These are phyloP conservation scores for Microsporum ferrugineum DNA, from an alignment of 2,329 filamentous ascomycete genomes.

Conservation along the genomic window DNA sequence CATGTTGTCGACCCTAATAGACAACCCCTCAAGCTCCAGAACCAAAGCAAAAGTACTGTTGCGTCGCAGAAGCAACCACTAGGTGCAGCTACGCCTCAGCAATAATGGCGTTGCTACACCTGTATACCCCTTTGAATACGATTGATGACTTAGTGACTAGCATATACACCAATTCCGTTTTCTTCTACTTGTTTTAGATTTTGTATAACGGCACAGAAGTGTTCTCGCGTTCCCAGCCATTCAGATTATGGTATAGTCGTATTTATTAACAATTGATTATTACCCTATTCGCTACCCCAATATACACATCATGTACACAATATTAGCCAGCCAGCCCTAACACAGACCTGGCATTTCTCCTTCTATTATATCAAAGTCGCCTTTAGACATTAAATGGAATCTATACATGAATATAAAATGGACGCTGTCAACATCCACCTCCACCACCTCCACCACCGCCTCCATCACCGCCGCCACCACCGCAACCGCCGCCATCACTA, in stretches of 20 bases:
- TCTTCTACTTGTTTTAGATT: neutral
- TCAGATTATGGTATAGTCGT: neutral
- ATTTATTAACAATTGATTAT: neutral
- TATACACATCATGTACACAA: no score
- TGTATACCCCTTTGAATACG: neutral
- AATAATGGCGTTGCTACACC: neutral
- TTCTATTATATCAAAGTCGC: no score
- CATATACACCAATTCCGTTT: neutral
- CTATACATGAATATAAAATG: neutral
- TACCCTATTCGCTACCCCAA: neutral
- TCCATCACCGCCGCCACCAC: slow-evolving; percentile 19
- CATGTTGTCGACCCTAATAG: slow-evolving; percentile 8
- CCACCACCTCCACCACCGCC: neutral
- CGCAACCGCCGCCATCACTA: neutral
- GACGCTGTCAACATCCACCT: neutral
- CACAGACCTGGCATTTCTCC: no score
- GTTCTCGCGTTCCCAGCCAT: neutral
- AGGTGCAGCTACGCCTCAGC: neutral
- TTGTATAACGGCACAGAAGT: neutral
- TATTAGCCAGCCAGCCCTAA: no score
- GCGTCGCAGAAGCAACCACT: neutral
- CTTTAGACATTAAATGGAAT: neutral
- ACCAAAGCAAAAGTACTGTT: neutral
- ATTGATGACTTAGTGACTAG: neutral
- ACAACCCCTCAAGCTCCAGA: neutral